Conservation (phyloP, 768 basidiomycete species). For the Trametopsis cervina region DNA sequence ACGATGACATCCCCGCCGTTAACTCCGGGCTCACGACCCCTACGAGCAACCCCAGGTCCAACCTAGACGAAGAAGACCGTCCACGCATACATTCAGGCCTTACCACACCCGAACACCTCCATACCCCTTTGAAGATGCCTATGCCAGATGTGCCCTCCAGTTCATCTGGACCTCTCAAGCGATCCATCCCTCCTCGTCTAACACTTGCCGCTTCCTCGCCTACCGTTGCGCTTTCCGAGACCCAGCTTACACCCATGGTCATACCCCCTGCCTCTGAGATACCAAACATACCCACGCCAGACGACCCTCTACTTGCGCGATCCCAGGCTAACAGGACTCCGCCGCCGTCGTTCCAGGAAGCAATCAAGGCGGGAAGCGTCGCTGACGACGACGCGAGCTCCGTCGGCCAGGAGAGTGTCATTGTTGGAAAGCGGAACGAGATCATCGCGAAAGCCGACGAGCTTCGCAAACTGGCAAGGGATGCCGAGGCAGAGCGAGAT, state of each 20-base stretch:
- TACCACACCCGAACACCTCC: constrained; percentile 7
- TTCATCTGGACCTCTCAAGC: not conserved
- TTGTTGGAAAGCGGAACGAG: constrained; percentile 21
- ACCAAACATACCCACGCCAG: constrained; percentile 14
- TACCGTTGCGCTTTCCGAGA: constrained; percentile 1
- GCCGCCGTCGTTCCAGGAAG: constrained; percentile 7
- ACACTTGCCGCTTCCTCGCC: constrained; percentile 4
- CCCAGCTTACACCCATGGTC: not conserved
- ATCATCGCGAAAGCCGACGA: constrained; percentile 24
- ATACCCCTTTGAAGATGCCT: not conserved
- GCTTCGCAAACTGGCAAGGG: constrained; percentile 22
- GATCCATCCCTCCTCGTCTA: constrained; percentile 8
- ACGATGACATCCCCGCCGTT: constrained; percentile 6
- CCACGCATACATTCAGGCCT: constrained; percentile 12
- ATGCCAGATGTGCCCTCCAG: constrained; percentile 7
- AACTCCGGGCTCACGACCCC: constrained; percentile 21
- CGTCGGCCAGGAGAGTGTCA: constrained; percentile 17
- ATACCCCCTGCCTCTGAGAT: constrained; percentile 9
- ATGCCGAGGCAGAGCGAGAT: constrained; percentile 21
- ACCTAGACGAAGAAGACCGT: constrained; percentile 5
- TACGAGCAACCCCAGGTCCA: constrained; percentile 9
- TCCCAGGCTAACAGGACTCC: constrained; percentile 2
- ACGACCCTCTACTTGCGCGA: constrained; percentile 3
- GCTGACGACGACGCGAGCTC: constrained; percentile 8
- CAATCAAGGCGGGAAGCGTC: not conserved